Evolutionary conservation across 768 basidiomycete genomes (phyloP), one percentile per base, ranked within the genome.

Genomic region (Pleurotus eryngii): DNA sequence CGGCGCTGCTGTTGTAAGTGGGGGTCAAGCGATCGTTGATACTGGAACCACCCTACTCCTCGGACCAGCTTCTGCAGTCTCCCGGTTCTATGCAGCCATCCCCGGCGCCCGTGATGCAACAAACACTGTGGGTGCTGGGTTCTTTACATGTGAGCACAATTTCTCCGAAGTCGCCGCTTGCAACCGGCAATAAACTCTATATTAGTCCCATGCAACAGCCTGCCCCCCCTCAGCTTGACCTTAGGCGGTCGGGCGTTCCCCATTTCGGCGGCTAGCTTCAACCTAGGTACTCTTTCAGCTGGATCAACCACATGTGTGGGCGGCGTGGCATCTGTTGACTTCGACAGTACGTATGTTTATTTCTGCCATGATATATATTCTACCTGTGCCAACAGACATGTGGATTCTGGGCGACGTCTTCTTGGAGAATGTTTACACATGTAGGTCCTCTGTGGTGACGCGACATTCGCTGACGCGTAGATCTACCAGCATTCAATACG

Each of bases 311-410:
- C 57, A 37, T 70, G 87, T 64, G 66, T 76, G 0, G 80, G 83
- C 20, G 82, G 82, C 3, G 79, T 89, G 62, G 75, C 76, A 3
- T 68, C 78, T 5, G 78, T 80, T 15, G 66, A 76, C 38, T 49
- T 68, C 39, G 70, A 62, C 5, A 43, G 53, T 55, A 30, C 18
- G 50, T 50, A 35, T 57, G 14, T 57, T 27, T 18, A 14, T 57
- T n/a, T 24, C 40, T 11, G 49, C 49, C 24, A 38, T 45, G 30
- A 51, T 38, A 45, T 49, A 40, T 15, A 22, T 17, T 17, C 24
- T 26, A n/a, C 47, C 24, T 9, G 20, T 15, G 45, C 5, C 8
- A 56, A 27, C 24, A 56, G 55, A 46, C 27, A 47, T 46, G 46
- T 56, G 55, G 55, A 56, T 56, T n/a, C 20, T 30, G 5, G 55